These are phyloP conservation scores for Acanthamoeba lugdunensis DNA, from an alignment of 208 protist genomes.

Conservation along the genomic window DNA sequence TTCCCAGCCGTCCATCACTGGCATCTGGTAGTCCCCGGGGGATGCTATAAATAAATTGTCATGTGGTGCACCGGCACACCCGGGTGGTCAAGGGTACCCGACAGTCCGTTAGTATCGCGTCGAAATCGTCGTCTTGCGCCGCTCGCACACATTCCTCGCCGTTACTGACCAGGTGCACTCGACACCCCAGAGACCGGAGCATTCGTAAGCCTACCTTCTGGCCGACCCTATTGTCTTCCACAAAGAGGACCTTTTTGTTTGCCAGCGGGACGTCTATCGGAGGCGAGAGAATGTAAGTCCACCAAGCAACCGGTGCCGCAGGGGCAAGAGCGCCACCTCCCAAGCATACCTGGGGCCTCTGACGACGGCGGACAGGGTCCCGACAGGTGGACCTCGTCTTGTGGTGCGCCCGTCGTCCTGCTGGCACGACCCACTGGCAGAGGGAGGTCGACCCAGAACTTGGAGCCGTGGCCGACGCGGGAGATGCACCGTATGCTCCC, in stretches of 20 bases:
- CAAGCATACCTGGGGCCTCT: no score
- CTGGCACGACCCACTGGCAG: neutral
- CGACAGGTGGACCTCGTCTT: no score
- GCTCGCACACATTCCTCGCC: neutral
- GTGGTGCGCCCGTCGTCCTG: no score
- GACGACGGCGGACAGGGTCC: no score
- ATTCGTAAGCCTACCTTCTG: constrained; percentile 48
- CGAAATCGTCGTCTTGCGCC: neutral
- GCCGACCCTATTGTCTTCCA: constrained; percentile 43
- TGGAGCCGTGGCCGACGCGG: constrained; percentile 14
- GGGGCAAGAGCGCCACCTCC: no score
- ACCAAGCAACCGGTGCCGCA: no score
- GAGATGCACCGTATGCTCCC: neutral
- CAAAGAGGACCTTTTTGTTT: constrained; percentile 37
- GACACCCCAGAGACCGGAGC: constrained; percentile 25
- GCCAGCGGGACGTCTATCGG: neutral
- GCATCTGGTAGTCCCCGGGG: neutral
- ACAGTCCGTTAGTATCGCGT: constrained; percentile 12
- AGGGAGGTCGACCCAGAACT: constrained; percentile 20
- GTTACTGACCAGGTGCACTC: neutral
- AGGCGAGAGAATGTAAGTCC: no score
- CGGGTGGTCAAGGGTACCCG: no score
- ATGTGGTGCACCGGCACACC: no score
- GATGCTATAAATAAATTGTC: no score
- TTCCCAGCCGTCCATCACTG: constrained; percentile 47